A percentile compares a stretch with the other conserved stretches of the same genome.
Evolutionary conservation across 2,329 filamentous ascomycete species (phyloP).

Genomic region (Amphichorda felina): DNA sequence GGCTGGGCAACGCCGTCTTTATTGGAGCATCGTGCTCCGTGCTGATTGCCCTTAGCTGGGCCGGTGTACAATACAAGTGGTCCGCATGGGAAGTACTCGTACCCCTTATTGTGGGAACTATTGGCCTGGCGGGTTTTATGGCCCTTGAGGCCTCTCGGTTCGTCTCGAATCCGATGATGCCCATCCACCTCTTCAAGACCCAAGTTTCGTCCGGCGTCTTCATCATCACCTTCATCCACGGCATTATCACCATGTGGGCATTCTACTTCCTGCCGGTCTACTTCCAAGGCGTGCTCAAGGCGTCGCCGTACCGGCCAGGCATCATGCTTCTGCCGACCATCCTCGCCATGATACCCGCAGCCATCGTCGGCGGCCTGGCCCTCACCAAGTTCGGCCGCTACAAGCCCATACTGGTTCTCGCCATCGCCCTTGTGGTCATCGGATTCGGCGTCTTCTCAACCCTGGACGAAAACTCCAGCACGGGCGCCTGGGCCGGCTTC

Average conservation of each 20-base stretch:
- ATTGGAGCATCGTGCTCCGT: conserved; percentile 17
- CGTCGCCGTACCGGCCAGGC: conserved; percentile 18
- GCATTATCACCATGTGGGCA: conserved; percentile 18
- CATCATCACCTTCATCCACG: conserved; percentile 11
- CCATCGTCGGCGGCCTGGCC: conserved; percentile 12
- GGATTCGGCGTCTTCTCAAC: conserved; percentile 28
- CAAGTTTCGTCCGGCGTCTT: conserved; percentile 11
- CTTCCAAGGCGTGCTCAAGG: conserved; percentile 27
- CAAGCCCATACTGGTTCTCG: conserved; percentile 19
- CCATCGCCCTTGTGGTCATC: conserved; percentile 23
- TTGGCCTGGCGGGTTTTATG: conserved; percentile 18
- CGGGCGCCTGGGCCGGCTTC: conserved; percentile 24
- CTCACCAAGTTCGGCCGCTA: conserved; percentile 20
- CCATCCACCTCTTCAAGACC: conserved; percentile 9
- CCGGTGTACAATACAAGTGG: conserved; percentile 5
- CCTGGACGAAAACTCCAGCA: conserved; percentile 17
- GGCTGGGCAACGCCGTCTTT: conserved; percentile 23
- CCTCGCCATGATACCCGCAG: conserved; percentile 15
- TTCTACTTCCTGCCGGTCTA: conserved; percentile 32
- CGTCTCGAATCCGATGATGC: conserved; percentile 11
- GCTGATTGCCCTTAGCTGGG: conserved; percentile 7
- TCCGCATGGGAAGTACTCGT: conserved; percentile 3
- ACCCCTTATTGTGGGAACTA: conserved; percentile 25
- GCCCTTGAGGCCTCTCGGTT: conserved; percentile 10
- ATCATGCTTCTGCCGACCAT: conserved; percentile 19